Base-by-base conservation (phyloP, 768 basidiomycete species). In the Cystofilobasidium ferigula region DNA sequence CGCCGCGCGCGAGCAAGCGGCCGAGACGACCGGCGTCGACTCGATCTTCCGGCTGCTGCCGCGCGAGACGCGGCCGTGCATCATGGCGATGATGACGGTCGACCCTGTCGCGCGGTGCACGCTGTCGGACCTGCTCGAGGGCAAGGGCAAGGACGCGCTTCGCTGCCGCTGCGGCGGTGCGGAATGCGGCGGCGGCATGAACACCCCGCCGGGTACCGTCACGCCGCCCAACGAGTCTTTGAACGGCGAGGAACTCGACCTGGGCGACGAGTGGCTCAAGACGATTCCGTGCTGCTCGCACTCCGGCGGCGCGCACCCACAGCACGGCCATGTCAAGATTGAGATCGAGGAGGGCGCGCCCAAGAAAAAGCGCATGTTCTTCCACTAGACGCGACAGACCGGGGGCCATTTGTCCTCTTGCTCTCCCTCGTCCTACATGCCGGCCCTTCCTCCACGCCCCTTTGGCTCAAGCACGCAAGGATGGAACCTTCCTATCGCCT, bases 11-110 rank as follows among this genome's bases (percentile, higher is more conserved):
- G 95, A 64, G 93, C 97, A 45, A 22, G 63, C 63, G 69, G 67
- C 70, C 57, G 76, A 69, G 13, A 73, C 72, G 28, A 82, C 82
- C 62, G 86, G 88, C 24, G 85, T 89, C 32, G 94, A 98, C 75
- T 92, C 90, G 10, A 95, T 99, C 73, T 98, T 99, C 81, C 85
- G 94, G 24, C 81, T 98, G 13, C 81, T 99, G 28, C 95, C 95
- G 1, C 86, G 95, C 62, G 94, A 99, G 78, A 85, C 90, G 18
- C 83, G 95, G 45, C 82, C 86, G 9, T 89, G 88, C 18, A 81
- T 99, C 67, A 87, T 90, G 66, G 83, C 92, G 62, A 99, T 99
- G 95, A 80, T 99, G 71, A 86, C 84, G 71, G 83, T 97, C 57
- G 94, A 98, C 73, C 89, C 94, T 4, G 79, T 82, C 22, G 83